phyloP scores from a whole-genome alignment of 1,139 yeast species.

The Suhomyces panamericanus region DNA sequence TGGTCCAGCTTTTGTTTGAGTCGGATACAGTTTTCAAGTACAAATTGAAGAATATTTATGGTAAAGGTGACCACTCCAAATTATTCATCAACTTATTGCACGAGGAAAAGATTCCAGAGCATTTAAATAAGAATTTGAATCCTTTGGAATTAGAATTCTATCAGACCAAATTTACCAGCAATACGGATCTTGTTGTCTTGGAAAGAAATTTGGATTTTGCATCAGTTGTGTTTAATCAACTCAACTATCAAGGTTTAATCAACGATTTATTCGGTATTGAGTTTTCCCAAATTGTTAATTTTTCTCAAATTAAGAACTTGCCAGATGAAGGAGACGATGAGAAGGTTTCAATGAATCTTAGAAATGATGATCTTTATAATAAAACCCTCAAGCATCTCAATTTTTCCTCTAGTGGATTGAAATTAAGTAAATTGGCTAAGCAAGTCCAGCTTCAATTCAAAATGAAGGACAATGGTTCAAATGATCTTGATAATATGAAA shows the following conservation, averaged over 20 bases:
- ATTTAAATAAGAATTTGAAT: slow-evolving; percentile 30
- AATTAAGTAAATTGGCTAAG: slow-evolving; percentile 70
- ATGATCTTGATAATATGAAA: slow-evolving; percentile 65
- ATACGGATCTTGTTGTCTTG: slow-evolving; percentile 65
- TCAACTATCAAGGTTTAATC: slow-evolving; percentile 79
- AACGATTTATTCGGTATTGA: slow-evolving; percentile 64
- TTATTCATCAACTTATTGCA: slow-evolving; percentile 30
- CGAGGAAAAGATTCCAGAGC: slow-evolving; percentile 30
- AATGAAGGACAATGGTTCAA: slow-evolving; percentile 47
- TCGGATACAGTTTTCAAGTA: slow-evolving; percentile 19
- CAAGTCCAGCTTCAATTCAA: slow-evolving; percentile 70
- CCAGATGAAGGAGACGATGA: slow-evolving; percentile 17
- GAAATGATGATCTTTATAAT: slow-evolving; percentile 22
- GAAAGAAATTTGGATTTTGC: slow-evolving; percentile 77
- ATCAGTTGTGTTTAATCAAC: slow-evolving; percentile 71
- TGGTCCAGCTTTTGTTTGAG: slow-evolving; percentile 26
- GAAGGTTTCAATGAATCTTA: slow-evolving; percentile 3
- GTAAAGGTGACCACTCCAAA: slow-evolving; percentile 42
- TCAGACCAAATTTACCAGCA: slow-evolving; percentile 36
- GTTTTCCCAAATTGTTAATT: slow-evolving; percentile 20
- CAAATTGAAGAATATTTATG: slow-evolving; percentile 40
- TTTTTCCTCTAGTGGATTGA: slow-evolving; percentile 77
- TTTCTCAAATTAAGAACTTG: slow-evolving; percentile 21
- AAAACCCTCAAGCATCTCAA: slow-evolving; percentile 60
- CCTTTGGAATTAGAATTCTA: slow-evolving; percentile 41